Percentiles rank a stretch among this genome's conserved stretches.
These are phyloP conservation scores for Gentiana macrophylla DNA, from an alignment of 257 asterid genomes.

Conservation along the genomic window DNA sequence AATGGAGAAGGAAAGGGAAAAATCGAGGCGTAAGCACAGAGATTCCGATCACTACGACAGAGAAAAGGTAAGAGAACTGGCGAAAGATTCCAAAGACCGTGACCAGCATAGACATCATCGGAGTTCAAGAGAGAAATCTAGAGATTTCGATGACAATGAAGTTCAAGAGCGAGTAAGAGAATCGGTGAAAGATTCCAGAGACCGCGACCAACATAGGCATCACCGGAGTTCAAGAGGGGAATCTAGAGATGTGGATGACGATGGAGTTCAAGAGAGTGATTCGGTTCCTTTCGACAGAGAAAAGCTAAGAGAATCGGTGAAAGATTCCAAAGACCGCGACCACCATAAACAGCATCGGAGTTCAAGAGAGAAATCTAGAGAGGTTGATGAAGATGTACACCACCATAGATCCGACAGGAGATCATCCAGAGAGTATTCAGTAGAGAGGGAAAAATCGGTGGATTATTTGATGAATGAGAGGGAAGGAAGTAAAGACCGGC, in stretches of 20 bases:
- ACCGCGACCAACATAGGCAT: slow-evolving; percentile 11
- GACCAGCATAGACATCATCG: slow-evolving; percentile 15
- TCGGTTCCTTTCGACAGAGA: too few relatives aligned
- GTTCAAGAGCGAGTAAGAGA: slow-evolving; percentile 20
- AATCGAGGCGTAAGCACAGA: slow-evolving; percentile 34
- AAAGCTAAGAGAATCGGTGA: slow-evolving; percentile 3
- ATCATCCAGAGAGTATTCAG: slow-evolving; percentile 11
- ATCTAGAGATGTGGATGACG: slow-evolving; percentile 34
- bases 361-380: slow-evolving; percentile 25
- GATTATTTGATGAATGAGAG: slow-evolving; percentile 20
- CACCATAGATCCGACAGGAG: slow-evolving; percentile 22
- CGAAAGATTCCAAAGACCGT: slow-evolving; percentile 7
- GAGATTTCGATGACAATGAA: slow-evolving; percentile 26
- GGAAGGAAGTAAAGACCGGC: slow-evolving; percentile 8
- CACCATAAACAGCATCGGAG: slow-evolving; percentile 12
- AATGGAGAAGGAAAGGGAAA: slow-evolving; percentile 55
- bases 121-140: slow-evolving; percentile 23
- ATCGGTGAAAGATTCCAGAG: slow-evolving; percentile 13
- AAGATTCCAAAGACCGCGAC: slow-evolving; percentile 9
- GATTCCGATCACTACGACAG: slow-evolving; percentile 7
- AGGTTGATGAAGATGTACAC: slow-evolving; percentile 11
- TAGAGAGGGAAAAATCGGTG: slow-evolving; percentile 15
- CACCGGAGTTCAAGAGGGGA: slow-evolving; percentile 18
- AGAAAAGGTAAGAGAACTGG: slow-evolving; percentile 26
- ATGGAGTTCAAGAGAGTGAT: not conserved